Percentiles rank a stretch among this genome's conserved stretches.
Conservation (phyloP, 192 early-diverging fungal species). For the Coemansia sp. region DNA sequence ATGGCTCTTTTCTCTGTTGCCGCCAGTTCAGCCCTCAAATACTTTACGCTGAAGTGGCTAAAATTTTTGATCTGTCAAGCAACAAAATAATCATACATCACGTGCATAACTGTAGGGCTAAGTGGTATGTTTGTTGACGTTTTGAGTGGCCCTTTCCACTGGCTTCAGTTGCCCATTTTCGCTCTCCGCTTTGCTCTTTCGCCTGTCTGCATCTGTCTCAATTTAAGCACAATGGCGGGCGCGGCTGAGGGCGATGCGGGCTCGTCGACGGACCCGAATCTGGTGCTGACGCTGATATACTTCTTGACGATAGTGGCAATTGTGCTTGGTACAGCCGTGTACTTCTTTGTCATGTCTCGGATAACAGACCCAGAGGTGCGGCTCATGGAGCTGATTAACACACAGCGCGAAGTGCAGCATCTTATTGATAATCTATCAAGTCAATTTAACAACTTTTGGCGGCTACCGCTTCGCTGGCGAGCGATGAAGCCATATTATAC, state of each 20-base stretch:
- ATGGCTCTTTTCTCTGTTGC: constrained; percentile 10
- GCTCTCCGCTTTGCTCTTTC: background rate
- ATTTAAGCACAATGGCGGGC: background rate
- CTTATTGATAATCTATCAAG: constrained; percentile 59
- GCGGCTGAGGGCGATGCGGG: constrained; percentile 1
- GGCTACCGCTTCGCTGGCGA: constrained; percentile 53
- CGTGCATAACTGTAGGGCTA: constrained; percentile 9
- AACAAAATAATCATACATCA: constrained; percentile 2
- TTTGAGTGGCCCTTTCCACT: background rate
- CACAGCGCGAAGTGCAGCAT: constrained; percentile 60
- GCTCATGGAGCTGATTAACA: constrained; percentile 57
- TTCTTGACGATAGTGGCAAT: constrained; percentile 54
- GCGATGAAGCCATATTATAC: constrained; percentile 53
- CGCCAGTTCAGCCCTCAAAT: background rate
- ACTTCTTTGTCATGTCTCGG: constrained; percentile 56
- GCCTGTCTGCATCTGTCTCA: background rate
- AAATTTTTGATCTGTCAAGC: constrained; percentile 11
- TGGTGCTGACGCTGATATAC: constrained; percentile 53
- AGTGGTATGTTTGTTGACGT: background rate
- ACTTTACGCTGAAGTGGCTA: background rate
- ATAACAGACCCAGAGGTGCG: constrained; percentile 55
- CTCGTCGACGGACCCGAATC: constrained; percentile 44
- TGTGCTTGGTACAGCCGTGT: constrained; percentile 52
- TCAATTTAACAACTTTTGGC: constrained; percentile 53
- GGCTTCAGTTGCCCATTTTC: background rate